phyloP scores from a whole-genome alignment of 257 asterid species.

The Penstemon newberryi region DNA sequence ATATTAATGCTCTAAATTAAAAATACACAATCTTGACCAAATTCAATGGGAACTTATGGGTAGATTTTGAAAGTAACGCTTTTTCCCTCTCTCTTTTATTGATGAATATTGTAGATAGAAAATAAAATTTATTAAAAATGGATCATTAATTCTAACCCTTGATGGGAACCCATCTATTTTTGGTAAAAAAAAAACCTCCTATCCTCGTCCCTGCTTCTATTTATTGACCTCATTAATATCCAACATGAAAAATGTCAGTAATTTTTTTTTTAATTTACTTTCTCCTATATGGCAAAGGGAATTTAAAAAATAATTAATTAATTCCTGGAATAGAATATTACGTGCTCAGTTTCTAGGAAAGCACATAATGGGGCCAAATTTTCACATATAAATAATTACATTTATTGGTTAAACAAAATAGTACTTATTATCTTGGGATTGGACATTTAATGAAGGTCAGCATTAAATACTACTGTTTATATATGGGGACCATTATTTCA shows the following conservation, averaged over 20 bases:
- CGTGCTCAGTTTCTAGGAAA: constrained; percentile 24
- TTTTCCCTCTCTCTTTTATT: constrained; percentile 2
- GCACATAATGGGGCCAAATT: constrained; percentile 8
- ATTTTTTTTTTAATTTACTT: constrained; percentile 4
- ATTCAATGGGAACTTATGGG: background rate
- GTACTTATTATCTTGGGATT: background rate
- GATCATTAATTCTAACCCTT: constrained; percentile 25
- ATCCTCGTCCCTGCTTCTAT: constrained; percentile 11
- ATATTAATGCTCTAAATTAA: background rate
- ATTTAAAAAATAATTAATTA: constrained; percentile 20
- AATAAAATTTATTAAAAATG: no score
- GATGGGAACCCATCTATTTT: constrained; percentile 35
- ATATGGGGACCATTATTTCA: background rate
- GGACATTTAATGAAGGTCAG: constrained; percentile 7
- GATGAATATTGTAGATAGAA: background rate
- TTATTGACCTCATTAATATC: constrained; percentile 31
- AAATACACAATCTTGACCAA: constrained; percentile 8
- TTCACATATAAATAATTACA: background rate
- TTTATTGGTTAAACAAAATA: no score
- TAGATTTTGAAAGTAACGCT: constrained; percentile 24
- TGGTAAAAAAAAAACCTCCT: constrained; percentile 3
- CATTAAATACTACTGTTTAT: background rate
- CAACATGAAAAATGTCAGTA: constrained; percentile 29
- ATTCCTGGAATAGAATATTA: constrained; percentile 15
- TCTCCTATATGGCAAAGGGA: constrained; percentile 6